Percentiles rank a stretch among this genome's conserved stretches.
These are phyloP conservation scores for Naegleria lovaniensis DNA, from an alignment of 208 protist genomes.

Conservation along the genomic window DNA sequence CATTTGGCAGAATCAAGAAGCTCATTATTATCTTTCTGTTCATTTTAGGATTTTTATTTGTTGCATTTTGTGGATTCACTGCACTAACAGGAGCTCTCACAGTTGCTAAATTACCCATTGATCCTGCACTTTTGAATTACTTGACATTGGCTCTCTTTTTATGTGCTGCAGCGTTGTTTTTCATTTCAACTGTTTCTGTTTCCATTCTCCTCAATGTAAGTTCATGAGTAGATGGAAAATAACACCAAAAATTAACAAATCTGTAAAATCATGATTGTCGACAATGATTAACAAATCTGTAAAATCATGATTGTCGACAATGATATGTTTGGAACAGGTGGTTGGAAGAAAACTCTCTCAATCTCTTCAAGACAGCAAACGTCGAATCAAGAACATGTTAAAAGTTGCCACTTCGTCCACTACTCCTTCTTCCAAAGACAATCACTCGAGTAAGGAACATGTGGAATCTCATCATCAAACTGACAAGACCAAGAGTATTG, in stretches of 20 bases:
- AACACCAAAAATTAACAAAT: too few species aligned
- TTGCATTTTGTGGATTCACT: neutral
- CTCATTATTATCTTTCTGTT: neutral
- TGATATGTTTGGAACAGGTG: too few species aligned
- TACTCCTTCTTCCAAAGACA: neutral
- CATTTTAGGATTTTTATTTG: neutral
- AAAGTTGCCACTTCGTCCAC: neutral
- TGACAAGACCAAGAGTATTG: neutral
- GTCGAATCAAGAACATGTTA: neutral
- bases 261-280: too few species aligned
- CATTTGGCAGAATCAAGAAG: neutral
- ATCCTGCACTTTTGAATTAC: neutral
- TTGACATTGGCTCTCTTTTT: neutral
- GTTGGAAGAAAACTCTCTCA: neutral
- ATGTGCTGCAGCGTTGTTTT: neutral
- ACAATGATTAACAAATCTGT: too few species aligned
- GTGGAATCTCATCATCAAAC: too few species aligned
- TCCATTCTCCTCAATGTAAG: neutral
- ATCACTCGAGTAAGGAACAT: neutral
- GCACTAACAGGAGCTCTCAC: neutral
- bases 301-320: too few species aligned
- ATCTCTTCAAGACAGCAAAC: neutral
- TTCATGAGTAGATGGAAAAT: too few species aligned
- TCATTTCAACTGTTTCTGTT: neutral
- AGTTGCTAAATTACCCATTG: neutral